Base-by-base conservation (phyloP, 1,139 yeast species). In the Kodamaea arcana region DNA sequence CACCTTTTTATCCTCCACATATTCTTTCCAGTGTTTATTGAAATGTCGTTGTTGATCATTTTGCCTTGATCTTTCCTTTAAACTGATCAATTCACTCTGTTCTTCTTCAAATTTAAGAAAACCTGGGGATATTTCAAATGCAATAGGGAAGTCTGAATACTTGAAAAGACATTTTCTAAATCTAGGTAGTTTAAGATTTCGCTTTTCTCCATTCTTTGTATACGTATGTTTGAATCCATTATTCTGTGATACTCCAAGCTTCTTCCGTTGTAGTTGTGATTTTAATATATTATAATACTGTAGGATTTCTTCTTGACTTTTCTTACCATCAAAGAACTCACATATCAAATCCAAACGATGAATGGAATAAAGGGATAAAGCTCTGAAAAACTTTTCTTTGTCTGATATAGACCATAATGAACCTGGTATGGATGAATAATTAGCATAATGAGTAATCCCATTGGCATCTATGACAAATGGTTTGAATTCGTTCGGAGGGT, bases 81-180 rank as follows among this genome's bases (percentile, higher is more conserved):
- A 33, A 2, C 47, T 36, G 3, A 65, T 47, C 29, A 51, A 44
- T 2, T 41, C 45, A 15, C 69, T 61, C 42, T 73, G 78, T 5
- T 52, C 50, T 28, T 73, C 73, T 48, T 79, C 85, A 52, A 72
- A 56, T 10, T 52, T 51, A 2, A 73, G 50, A 53, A 72, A 77
- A 15, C 57, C 56, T 14, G 62, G 63, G 39, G 72, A 66, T 71
- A 78, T 69, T 49, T 80, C 86, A 42, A 59, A 58, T 1, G 80
- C 74, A 2, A 64, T 58, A 1, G 84, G 84, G 18, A 78, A 52
- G 3, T 74, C 74, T 16, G 53, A 52, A 50, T 67, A 63, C 7
- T 53, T 49, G 11, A 69, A 47, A 29, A 62, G 44, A 8, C 43
- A 41, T 16, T 41, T 39, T 7, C 36, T 31, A 10, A 31, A 15